A percentile compares a stretch with the other conserved stretches of the same genome.
phyloP scores from a whole-genome alignment of 2,329 filamentous ascomycete species.

The Grosmannia clavigera region DNA sequence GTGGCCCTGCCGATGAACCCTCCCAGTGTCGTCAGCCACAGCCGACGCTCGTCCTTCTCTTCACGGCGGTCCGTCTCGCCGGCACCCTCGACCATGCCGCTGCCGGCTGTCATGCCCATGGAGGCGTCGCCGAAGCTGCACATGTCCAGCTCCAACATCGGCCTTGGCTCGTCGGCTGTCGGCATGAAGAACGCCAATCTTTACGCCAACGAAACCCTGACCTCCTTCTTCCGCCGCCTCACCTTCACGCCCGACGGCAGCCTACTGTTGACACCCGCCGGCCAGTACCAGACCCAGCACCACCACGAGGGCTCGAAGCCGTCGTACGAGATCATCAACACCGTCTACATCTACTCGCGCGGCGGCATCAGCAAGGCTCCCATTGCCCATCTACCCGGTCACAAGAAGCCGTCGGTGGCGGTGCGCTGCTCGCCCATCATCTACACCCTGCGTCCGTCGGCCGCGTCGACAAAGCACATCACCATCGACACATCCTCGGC shows the following conservation, averaged over 20 bases:
- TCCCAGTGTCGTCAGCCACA: slow-evolving; percentile 76
- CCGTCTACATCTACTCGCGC: slow-evolving; percentile 94
- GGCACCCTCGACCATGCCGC: slow-evolving; percentile 78
- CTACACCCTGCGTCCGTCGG: slow-evolving; percentile 63
- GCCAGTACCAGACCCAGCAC: slow-evolving; percentile 81
- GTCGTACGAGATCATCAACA: slow-evolving; percentile 82
- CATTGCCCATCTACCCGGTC: slow-evolving; percentile 85
- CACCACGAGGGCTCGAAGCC: slow-evolving; percentile 53
- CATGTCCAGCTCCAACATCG: slow-evolving; percentile 23
- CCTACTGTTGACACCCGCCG: slow-evolving; percentile 83
- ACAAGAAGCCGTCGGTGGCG: slow-evolving; percentile 95
- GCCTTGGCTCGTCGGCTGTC: slow-evolving; percentile 25
- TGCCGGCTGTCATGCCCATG: slow-evolving; percentile 91
- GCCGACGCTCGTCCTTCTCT: slow-evolving; percentile 87
- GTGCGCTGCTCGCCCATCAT: slow-evolving; percentile 87
- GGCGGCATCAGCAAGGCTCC: slow-evolving; percentile 95
- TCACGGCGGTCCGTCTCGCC: slow-evolving; percentile 81
- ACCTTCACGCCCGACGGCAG: slow-evolving; percentile 95
- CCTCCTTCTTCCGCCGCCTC: slow-evolving; percentile 88
- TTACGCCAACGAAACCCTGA: slow-evolving; percentile 93
- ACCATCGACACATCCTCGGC: slow-evolving; percentile 86
- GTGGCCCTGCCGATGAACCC: slow-evolving; percentile 92
- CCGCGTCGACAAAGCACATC: slow-evolving; percentile 61
- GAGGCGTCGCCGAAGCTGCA: slow-evolving; percentile 76
- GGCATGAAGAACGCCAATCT: slow-evolving; percentile 76